phyloP scores from a whole-genome alignment of 192 early-diverging fungal genomes.

The Allomyces macrogynus region DNA sequence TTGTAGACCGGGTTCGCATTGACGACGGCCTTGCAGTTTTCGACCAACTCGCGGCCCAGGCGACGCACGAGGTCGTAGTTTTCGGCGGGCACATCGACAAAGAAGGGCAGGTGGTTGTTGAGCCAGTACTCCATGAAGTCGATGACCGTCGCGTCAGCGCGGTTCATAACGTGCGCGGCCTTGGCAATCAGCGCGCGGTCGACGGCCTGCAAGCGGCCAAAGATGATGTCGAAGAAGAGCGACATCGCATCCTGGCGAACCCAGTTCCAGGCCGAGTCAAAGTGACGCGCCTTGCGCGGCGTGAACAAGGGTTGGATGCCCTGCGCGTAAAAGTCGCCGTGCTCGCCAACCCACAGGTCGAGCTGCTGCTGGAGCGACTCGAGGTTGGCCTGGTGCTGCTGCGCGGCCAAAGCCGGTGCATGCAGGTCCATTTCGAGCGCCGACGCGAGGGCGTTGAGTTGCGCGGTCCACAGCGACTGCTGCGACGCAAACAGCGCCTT shows the following conservation, averaged over 20 bases:
- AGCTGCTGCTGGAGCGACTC: slow-evolving; percentile 58
- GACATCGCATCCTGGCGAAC: slow-evolving; percentile 66
- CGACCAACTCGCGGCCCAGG: slow-evolving; percentile 58
- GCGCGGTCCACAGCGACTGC: slow-evolving; percentile 43
- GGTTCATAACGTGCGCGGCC: slow-evolving; percentile 81
- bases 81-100: slow-evolving; percentile 50
- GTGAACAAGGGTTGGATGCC: slow-evolving; percentile 76
- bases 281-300: slow-evolving; percentile 64
- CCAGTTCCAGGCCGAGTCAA: slow-evolving; percentile 98
- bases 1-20: slow-evolving; percentile 63
- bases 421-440: slow-evolving; percentile 40
- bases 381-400: slow-evolving; percentile 42
- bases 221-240: slow-evolving; percentile 82
- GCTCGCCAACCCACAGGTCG: slow-evolving; percentile 77
- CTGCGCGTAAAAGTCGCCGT: slow-evolving; percentile 72
- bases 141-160: slow-evolving; percentile 55
- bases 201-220: slow-evolving; percentile 62
- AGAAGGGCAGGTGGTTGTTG: slow-evolving; percentile 25
- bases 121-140: slow-evolving; percentile 76
- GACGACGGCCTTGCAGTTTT: slow-evolving; percentile 76
- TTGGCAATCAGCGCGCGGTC: slow-evolving; percentile 84
- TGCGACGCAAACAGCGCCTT: slow-evolving; percentile 51
- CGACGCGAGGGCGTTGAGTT: slow-evolving; percentile 50
- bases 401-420: slow-evolving; percentile 15
- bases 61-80: slow-evolving; percentile 64